phyloP scores from a whole-genome alignment of 371 early-diverging fungal species.

The Mortierella sp. region DNA sequence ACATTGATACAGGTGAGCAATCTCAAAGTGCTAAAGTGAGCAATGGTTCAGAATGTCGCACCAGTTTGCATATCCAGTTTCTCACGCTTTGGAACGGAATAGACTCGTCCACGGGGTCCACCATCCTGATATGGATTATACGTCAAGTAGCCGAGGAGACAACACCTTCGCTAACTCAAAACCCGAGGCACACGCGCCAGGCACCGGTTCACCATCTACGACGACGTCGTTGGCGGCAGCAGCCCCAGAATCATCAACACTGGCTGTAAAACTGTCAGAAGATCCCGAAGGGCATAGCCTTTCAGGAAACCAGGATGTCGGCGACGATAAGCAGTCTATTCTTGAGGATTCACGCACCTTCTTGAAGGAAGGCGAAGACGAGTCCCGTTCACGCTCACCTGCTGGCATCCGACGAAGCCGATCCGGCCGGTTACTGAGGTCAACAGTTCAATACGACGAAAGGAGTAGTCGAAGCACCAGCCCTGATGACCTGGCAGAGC shows the following conservation, averaged over 20 bases:
- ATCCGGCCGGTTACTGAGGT: constrained; percentile 36
- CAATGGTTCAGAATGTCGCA: no score
- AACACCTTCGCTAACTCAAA: constrained; percentile 20
- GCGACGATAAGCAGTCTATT: constrained; percentile 6
- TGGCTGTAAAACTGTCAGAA: constrained; percentile 40
- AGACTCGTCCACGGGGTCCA: constrained; percentile 13
- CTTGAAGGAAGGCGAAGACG: constrained; percentile 16
- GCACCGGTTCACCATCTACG: constrained; percentile 18
- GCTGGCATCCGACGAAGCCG: constrained; percentile 38
- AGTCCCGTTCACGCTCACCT: constrained; percentile 3
- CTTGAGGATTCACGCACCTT: constrained; percentile 8
- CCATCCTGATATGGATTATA: constrained; percentile 30
- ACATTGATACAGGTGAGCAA: constrained; percentile 11
- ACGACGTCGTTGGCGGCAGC: constrained; percentile 26
- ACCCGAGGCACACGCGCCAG: not conserved
- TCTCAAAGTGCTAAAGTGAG: no score
- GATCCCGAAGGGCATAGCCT: constrained; percentile 20
- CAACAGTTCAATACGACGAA: constrained; percentile 44
- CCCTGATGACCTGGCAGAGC: constrained; percentile 17
- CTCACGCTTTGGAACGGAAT: not conserved
- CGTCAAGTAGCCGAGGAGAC: constrained; percentile 15
- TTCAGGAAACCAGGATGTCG: constrained; percentile 8
- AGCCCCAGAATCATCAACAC: constrained; percentile 38
- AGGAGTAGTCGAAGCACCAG: constrained; percentile 27
- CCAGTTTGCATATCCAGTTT: not conserved